Evolutionary conservation across 129 eudicot genomes (phyloP).

Genomic region (Apium graveolens): DNA sequence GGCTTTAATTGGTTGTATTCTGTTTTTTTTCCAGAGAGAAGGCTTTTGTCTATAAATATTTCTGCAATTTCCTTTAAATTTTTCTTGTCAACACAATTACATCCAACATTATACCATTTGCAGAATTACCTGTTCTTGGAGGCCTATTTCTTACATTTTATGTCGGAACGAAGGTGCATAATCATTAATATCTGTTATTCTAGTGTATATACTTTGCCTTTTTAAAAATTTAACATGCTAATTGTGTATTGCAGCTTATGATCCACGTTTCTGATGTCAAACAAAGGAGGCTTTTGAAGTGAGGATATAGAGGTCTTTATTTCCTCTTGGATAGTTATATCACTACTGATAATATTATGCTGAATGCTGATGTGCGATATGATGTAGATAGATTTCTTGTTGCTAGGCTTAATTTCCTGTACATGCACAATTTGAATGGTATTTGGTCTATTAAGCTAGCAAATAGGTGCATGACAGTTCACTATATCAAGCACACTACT

Average conservation of each 20-base stretch:
- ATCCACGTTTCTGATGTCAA: slow-evolving; percentile 65
- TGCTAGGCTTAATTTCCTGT: neutral
- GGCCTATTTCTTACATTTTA: slow-evolving; percentile 67
- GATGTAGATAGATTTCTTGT: neutral
- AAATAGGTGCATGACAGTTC: neutral
- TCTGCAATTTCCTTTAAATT: neutral
- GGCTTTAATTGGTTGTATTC: slow-evolving; percentile 75
- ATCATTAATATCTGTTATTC: neutral
- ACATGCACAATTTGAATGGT: neutral
- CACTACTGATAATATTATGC: neutral
- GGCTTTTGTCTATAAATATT: slow-evolving; percentile 29
- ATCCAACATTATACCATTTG: slow-evolving; percentile 11
- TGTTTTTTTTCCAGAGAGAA: slow-evolving; percentile 52
- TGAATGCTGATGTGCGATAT: neutral
- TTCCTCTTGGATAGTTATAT: neutral
- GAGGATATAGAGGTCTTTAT: slow-evolving; percentile 14
- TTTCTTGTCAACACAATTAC: neutral
- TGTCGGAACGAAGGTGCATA: slow-evolving; percentile 73
- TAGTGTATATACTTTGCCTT: neutral
- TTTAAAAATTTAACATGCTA: neutral
- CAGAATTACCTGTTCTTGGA: slow-evolving; percentile 66
- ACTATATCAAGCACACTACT: neutral
- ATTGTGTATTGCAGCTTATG: slow-evolving; percentile 55
- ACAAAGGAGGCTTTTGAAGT: slow-evolving; percentile 36
- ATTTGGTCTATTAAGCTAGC: neutral